Evolutionary conservation across 78 protist genomes (phyloP), one percentile per base, ranked within the genome.

Genomic region (Dictyostelium firmibasis): DNA sequence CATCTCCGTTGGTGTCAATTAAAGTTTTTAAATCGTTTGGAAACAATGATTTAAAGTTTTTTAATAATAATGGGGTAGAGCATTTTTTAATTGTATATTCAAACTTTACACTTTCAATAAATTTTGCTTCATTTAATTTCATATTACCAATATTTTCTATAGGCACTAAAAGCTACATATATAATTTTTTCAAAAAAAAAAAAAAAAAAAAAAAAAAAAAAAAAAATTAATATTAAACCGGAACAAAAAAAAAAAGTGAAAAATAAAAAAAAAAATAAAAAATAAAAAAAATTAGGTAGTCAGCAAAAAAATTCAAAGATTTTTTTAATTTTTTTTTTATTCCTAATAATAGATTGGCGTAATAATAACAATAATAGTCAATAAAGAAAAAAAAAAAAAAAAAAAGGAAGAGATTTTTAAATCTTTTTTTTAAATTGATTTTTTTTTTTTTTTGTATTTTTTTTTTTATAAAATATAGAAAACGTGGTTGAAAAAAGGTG

Each of bases 11-110:
- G 67, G 43, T 47, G 20, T 14, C 35, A n/a, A 27, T 44, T 9
- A 33, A 79, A 2, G 23, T 44, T 69, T 18, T 41, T 4, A 78
- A 31, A 3, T 83, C 74, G 23, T 75, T 89, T 43, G 94, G 94
- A 69, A 89, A 89, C 6, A 89, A 18, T 50, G 29, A 41, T 69
- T 81, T 89, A 69, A 89, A 83, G 47, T 89, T 89, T 9, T 9
- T 64, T 44, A n/a, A 20, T 23, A 89, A 44, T 57, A 27, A 50
- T 11, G 43, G n/a, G 2, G 14, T 0, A 9, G 23, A 41, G 23
- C 94, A 89, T 44, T 43, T 36, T 69, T 89, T 78, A 23, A 89
- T 89, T 62, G 94, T 89, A 47, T 44, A 81, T 89, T 81, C 86
- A 7, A 9, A 2, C 2, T 81, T 81, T 16, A 57, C 13, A 18